Base-by-base conservation (phyloP, 1,284 basidiomycete species). In the Fomitopsis betulina region DNA sequence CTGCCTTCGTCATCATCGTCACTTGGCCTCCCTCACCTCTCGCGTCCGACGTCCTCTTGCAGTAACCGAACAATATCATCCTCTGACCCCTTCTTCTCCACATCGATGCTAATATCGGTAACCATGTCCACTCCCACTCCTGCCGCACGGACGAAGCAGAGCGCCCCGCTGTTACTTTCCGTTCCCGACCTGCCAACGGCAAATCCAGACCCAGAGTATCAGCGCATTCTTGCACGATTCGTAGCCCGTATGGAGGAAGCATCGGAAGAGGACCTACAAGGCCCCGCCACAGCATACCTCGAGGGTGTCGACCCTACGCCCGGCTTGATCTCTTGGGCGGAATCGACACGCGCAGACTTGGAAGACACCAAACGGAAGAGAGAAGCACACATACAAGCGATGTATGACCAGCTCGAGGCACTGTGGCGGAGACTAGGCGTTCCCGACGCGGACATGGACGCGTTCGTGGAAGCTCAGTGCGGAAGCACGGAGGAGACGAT, bases 331-430 rank as follows among this genome's bases (percentile, higher is more conserved):
- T 62, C 75, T 3, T 92, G 89, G 85, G 85, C 87, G 0, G 75
- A 80, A 37, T 68, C 75, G 23, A 75, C 83, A 32, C 81, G 78
- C n/a, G 63, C 73, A 0, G 80, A 83, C n/a, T 77, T 94, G 32
- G 84, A 86, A 60, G 84, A 87, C 13, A 76, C 83, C 54, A 93
- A 92, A 70, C 77, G 79, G 35, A 75, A 79, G 32, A 79, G 92
- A 15, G 91, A 93, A 66, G 73, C 81, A 3, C 84, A 86, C 62
- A 94, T 95, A 38, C 93, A 95, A 68, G 79, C 84, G 1, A 87
- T 94, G 79, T 95, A 93, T 67, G 92, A 95, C 69, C 86, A 92
- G 61, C 79, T 95, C 1, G 93, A 93, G 67, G 82, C 82, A 0
- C 77, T 95, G 3, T 95, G 93, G 93, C 81, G 80, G 56, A 75